Conservation (phyloP, 495 filamentous ascomycete species). For the Aspergillus sclerotioniger region DNA sequence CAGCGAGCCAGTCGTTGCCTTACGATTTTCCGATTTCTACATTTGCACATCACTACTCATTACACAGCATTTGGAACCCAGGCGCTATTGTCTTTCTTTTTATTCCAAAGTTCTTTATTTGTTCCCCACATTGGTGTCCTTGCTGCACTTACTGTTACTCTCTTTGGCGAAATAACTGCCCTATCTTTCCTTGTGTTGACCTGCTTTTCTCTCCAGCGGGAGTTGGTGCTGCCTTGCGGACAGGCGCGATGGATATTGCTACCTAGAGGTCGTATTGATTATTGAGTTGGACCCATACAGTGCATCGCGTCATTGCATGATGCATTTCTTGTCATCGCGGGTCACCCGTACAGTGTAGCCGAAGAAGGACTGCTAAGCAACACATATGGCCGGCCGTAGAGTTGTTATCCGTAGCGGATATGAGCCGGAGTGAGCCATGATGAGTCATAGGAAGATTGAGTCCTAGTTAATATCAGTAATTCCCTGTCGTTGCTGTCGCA, state of each 20-base stretch:
- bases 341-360: background rate
- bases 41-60: too few relatives aligned
- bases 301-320: slow-evolving; percentile 12
- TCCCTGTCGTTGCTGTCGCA: background rate
- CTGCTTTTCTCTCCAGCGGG: slow-evolving; percentile 38
- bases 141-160: slow-evolving; percentile 11
- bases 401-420: background rate
- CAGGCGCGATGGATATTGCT: slow-evolving; percentile 20
- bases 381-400: background rate
- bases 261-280: slow-evolving; percentile 16
- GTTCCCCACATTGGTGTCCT: background rate
- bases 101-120: slow-evolving; percentile 3
- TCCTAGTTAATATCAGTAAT: background rate
- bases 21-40: slow-evolving; percentile 23
- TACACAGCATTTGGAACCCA: slow-evolving; percentile 26
- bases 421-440: slow-evolving; percentile 11
- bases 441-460: background rate
- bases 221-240: slow-evolving; percentile 35
- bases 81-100: slow-evolving; percentile 15
- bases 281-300: slow-evolving; percentile 13
- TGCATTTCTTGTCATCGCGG: slow-evolving; percentile 2
- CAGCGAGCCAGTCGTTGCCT: slow-evolving; percentile 3
- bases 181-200: slow-evolving; percentile 26
- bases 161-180: slow-evolving; percentile 18
- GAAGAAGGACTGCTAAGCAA: background rate